A percentile compares a stretch with the other conserved stretches of the same genome.
Conservation (phyloP, 2,329 filamentous ascomycete species). For the Xylaria sp. region DNA sequence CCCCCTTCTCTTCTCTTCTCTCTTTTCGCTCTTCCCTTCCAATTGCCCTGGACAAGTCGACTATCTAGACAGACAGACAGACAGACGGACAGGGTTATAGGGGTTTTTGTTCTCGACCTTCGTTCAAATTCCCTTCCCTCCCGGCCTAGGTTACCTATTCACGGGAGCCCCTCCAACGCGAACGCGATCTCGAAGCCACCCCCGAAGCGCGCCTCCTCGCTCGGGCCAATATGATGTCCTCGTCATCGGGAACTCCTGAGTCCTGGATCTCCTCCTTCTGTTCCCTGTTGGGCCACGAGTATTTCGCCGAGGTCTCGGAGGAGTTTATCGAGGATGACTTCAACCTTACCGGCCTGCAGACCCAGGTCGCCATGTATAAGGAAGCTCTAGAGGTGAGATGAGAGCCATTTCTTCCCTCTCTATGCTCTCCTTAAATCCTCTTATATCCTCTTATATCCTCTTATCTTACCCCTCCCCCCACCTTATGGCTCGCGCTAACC, state of each 20-base stretch:
- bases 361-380: constrained; percentile 98
- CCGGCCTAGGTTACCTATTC: constrained; percentile 4
- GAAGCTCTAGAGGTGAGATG: constrained; percentile 83
- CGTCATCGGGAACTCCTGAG: constrained; percentile 74
- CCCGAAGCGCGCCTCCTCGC: constrained; percentile 22
- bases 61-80: constrained; percentile 5
- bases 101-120: constrained; percentile 24
- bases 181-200: constrained; percentile 14
- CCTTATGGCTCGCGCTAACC: constrained; percentile 37
- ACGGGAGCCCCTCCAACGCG: constrained; percentile 33
- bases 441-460: not conserved
- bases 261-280: constrained; percentile 99
- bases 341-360: constrained; percentile 94
- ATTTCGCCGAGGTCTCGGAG: constrained; percentile 98
- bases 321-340: constrained; percentile 99
- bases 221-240: constrained; percentile 61
- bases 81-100: constrained; percentile 37
- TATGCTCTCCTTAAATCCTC: not conserved
- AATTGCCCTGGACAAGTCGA: constrained; percentile 36
- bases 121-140: constrained; percentile 17
- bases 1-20: constrained; percentile 14
- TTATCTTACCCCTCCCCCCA: too few species aligned
- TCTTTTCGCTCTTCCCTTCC: constrained; percentile 25
- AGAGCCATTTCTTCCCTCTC: not conserved
- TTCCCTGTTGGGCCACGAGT: constrained; percentile 94